A percentile compares a stretch with the other conserved stretches of the same genome.
Conservation (phyloP, 163 green algal species). For the Scenedesmus sp. region DNA sequence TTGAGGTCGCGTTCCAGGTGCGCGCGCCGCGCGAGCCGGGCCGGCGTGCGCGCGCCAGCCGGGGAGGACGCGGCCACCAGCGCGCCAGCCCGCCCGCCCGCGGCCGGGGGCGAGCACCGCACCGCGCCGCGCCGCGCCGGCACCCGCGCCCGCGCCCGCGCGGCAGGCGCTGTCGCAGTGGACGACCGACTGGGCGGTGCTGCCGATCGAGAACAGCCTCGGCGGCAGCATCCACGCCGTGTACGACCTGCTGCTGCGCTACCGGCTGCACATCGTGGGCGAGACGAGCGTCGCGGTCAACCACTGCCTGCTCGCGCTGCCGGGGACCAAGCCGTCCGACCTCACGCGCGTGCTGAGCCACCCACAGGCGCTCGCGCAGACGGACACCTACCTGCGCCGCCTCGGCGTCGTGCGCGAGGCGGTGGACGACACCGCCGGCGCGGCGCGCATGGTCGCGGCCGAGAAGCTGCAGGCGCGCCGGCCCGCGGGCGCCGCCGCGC, state of each 20-base stretch:
- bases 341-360: slow-evolving; percentile 92
- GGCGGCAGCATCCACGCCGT: slow-evolving; percentile 96
- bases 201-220: slow-evolving; percentile 98
- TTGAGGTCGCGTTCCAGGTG: slow-evolving; percentile 94
- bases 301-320: slow-evolving; percentile 95
- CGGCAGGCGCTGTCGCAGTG: slow-evolving; percentile 81
- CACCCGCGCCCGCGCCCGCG: too few species aligned
- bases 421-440: slow-evolving; percentile 95
- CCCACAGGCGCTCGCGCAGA: slow-evolving; percentile 91
- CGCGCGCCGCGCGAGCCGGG: background rate
- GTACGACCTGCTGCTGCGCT: slow-evolving; percentile 92
- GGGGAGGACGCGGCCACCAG: background rate
- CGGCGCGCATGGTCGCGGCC: slow-evolving; percentile 64
- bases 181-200: slow-evolving; percentile 90
- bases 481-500: background rate
- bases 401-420: slow-evolving; percentile 81
- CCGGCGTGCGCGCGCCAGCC: background rate
- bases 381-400: slow-evolving; percentile 83
- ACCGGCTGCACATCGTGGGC: slow-evolving; percentile 95
- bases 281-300: slow-evolving; percentile 85
- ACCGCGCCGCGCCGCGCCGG: too few species aligned
- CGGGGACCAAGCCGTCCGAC: slow-evolving; percentile 78
- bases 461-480: slow-evolving; percentile 46
- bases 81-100: background rate
- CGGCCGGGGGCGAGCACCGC: too few species aligned